Conservation (phyloP, 805 yeast species). For the Candida sakaeoensis region DNA sequence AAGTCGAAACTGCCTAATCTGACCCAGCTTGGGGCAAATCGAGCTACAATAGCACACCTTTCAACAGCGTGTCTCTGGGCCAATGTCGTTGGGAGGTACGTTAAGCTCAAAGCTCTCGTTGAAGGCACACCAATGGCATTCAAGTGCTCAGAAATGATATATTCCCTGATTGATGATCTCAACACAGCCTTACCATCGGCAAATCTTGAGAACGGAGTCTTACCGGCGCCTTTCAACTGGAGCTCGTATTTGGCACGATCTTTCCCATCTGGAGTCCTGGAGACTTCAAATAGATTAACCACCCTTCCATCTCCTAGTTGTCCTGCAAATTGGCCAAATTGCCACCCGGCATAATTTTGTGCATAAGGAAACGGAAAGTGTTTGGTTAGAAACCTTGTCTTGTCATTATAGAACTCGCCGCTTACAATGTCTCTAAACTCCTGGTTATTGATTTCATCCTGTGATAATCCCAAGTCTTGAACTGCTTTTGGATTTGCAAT, state of each 20-base stretch:
- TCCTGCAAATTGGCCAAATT: constrained; percentile 95
- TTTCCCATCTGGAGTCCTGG: constrained; percentile 26
- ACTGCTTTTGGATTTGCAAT: constrained; percentile 60
- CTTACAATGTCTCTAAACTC: constrained; percentile 53
- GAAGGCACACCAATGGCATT: constrained; percentile 81
- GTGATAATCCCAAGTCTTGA: constrained; percentile 53
- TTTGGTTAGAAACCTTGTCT: constrained; percentile 16
- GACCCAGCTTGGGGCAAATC: constrained; percentile 85
- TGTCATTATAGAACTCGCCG: constrained; percentile 48
- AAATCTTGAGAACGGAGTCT: constrained; percentile 88
- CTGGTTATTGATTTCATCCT: constrained; percentile 35
- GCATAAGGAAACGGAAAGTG: constrained; percentile 69
- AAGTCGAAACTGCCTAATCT: constrained; percentile 87
- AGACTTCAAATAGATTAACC: constrained; percentile 70
- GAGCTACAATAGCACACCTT: constrained; percentile 76
- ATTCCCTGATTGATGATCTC: constrained; percentile 85
- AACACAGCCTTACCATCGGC: constrained; percentile 96
- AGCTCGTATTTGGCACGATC: constrained; percentile 52
- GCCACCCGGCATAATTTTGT: constrained; percentile 93
- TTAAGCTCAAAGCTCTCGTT: constrained; percentile 75
- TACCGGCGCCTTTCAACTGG: constrained; percentile 90
- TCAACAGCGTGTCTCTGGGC: constrained; percentile 75
- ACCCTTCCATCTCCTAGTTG: constrained; percentile 97
- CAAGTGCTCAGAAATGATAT: constrained; percentile 77
- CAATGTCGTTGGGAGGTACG: constrained; percentile 65